Conservation (phyloP, 2,329 filamentous ascomycete genomes). For the Dactylellina cionopaga region DNA sequence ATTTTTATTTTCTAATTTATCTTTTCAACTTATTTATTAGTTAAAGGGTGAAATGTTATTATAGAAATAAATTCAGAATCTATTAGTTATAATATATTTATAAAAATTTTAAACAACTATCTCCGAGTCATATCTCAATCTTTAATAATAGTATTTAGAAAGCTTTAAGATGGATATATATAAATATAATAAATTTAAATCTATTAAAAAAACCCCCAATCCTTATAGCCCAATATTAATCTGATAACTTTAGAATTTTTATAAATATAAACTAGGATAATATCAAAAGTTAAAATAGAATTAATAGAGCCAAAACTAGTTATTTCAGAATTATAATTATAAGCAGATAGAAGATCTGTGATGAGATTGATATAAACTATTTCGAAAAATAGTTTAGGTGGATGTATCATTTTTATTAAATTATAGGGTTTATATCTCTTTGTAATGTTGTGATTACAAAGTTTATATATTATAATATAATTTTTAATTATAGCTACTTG, state of each 20-base stretch:
- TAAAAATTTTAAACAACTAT: background rate
- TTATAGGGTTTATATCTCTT: background rate
- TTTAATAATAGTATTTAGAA: background rate
- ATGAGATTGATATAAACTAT: background rate
- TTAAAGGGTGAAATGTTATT: background rate
- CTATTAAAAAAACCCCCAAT: background rate
- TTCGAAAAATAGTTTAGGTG: background rate
- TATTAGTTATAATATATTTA: background rate
- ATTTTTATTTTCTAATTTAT: slow-evolving; percentile 6
- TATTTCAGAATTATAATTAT: background rate
- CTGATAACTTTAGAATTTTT: background rate
- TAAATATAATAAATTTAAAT: background rate
- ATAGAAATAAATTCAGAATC: background rate
- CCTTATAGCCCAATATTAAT: background rate
- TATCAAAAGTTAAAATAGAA: too few relatives aligned
- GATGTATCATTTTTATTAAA: background rate
- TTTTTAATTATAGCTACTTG: background rate
- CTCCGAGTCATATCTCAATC: background rate
- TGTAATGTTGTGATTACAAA: background rate
- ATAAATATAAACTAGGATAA: background rate
- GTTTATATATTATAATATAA: background rate
- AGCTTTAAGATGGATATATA: background rate
- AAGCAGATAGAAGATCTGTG: background rate
- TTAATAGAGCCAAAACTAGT: too few relatives aligned
- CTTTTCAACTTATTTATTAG: background rate